phyloP scores from a whole-genome alignment of 257 asterid species.

The Nicotiana attenuata region DNA sequence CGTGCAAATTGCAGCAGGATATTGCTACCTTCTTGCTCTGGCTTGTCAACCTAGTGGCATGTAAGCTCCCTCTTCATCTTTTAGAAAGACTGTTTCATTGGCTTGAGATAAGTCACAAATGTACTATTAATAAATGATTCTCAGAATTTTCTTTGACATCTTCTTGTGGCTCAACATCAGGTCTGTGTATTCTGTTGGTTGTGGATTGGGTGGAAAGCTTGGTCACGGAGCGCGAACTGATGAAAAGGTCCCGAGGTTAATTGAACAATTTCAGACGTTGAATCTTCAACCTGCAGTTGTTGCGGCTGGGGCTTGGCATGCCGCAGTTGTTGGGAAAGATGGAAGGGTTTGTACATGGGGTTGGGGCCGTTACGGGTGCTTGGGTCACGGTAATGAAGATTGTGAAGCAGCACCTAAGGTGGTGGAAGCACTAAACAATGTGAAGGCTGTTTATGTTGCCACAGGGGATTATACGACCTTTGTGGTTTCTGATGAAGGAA shows the following conservation, averaged over 20 bases:
- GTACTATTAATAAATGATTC: too few relatives aligned
- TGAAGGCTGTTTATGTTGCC: constrained; percentile 86
- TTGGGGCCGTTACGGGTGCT: constrained; percentile 98
- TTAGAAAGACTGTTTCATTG: not conserved
- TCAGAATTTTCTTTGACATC: not conserved
- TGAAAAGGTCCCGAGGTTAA: constrained; percentile 84
- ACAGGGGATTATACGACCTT: constrained; percentile 96
- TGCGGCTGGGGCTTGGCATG: constrained; percentile 99
- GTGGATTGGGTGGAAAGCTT: constrained; percentile 98
- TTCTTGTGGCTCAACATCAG: constrained; percentile 28
- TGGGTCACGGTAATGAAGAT: constrained; percentile 97
- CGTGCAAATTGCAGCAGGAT: constrained; percentile 98
- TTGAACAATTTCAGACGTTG: constrained; percentile 64
- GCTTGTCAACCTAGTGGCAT: constrained; percentile 95
- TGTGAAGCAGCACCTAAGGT: constrained; percentile 90
- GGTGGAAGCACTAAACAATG: constrained; percentile 66
- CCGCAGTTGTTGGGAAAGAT: constrained; percentile 95
- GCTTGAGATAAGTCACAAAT: not conserved
- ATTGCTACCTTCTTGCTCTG: constrained; percentile 96
- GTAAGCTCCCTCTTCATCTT: constrained; percentile 44
- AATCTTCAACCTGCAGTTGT: constrained; percentile 86
- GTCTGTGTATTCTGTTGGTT: constrained; percentile 99
- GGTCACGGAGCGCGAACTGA: constrained; percentile 86
- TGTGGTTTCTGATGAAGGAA: constrained; percentile 79
- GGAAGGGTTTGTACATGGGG: constrained; percentile 99